Evolutionary conservation across 345 rosid species (phyloP).

Genomic region (Salix koriyanagi): DNA sequence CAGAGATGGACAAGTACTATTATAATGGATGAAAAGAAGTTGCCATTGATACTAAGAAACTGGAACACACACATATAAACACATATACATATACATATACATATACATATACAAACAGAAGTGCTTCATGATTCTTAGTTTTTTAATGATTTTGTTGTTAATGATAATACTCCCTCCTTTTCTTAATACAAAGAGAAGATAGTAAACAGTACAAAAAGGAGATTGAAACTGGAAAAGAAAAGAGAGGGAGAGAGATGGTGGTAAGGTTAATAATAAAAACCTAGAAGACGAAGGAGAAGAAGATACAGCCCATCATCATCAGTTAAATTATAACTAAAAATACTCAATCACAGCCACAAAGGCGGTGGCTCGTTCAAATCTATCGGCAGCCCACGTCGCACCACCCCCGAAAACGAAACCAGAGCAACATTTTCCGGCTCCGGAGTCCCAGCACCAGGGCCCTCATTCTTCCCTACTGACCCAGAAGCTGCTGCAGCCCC

Average conservation of each 20-base stretch:
- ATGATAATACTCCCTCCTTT: background rate
- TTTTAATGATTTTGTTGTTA: background rate
- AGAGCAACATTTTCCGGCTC: constrained; percentile 21
- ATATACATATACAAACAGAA: background rate
- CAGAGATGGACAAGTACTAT: background rate
- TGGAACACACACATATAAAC: too few relatives aligned
- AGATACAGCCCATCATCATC: background rate
- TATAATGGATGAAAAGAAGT: background rate
- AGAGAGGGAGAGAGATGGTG: background rate
- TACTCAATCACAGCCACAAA: constrained; percentile 53
- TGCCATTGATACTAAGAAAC: background rate
- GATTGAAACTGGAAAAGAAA: background rate
- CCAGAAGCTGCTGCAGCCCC: background rate
- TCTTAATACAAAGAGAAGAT: background rate
- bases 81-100: too few relatives aligned
- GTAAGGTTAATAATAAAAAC: background rate
- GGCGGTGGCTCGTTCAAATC: constrained; percentile 98
- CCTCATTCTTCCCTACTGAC: constrained; percentile 18
- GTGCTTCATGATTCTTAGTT: background rate
- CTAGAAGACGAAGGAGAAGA: background rate
- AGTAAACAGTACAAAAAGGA: background rate
- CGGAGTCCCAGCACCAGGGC: constrained; percentile 4
- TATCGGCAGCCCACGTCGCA: constrained; percentile 68
- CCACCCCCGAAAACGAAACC: constrained; percentile 43
- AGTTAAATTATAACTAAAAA: background rate